phyloP scores from a whole-genome alignment of 2,329 filamentous ascomycete species.

The Colletotrichum tofieldiae region DNA sequence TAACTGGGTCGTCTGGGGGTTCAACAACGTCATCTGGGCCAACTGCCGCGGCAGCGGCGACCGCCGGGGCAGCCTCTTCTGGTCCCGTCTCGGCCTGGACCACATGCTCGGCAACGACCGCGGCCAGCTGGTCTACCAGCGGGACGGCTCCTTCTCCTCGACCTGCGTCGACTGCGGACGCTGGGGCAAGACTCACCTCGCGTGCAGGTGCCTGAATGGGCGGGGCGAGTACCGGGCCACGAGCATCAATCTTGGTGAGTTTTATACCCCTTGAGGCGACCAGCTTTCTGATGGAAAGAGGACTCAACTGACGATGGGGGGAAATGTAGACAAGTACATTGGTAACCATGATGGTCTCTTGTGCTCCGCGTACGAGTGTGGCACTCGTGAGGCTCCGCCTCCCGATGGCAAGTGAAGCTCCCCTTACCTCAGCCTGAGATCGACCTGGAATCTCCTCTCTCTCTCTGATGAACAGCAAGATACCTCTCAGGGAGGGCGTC shows the following conservation, averaged over 20 bases:
- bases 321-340: conserved; percentile 6
- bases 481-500: neutral
- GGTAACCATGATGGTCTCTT: conserved; percentile 21
- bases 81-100: conserved; percentile 29
- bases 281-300: neutral
- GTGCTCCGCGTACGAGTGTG: conserved; percentile 25
- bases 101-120: conserved; percentile 32
- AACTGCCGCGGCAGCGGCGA: conserved; percentile 15
- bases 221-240: conserved; percentile 14
- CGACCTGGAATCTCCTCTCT: too few species aligned
- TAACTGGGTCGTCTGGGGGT: conserved; percentile 22
- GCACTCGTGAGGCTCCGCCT: conserved; percentile 10
- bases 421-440: neutral
- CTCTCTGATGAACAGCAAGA: neutral
- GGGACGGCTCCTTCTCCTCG: conserved; percentile 16
- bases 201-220: conserved; percentile 20
- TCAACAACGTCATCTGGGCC: conserved; percentile 21
- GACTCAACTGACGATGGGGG: neutral
- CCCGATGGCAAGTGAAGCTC: neutral
- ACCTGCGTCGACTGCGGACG: conserved; percentile 18
- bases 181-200: conserved; percentile 5
- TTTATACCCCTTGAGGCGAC: neutral
- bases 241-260: conserved; percentile 21
- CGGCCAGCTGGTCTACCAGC: conserved; percentile 27
- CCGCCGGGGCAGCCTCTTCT: neutral